Evolutionary conservation across 345 rosid species (phyloP).

Genomic region (Gossypium longicalyx): DNA sequence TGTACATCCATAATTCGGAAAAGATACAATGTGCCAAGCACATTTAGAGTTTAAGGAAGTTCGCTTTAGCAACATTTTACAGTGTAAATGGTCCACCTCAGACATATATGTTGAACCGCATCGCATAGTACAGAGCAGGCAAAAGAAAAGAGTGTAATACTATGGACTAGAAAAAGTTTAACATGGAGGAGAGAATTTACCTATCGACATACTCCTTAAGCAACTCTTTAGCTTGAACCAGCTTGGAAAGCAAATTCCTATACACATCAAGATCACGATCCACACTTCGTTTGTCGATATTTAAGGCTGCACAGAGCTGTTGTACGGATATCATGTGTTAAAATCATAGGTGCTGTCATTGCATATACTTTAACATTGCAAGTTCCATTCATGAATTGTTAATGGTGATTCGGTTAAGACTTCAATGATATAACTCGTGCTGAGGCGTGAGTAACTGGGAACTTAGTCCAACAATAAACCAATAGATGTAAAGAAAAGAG

Average conservation of each 20-base stretch:
- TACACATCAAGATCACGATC: constrained; percentile 97
- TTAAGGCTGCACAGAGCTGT: constrained; percentile 91
- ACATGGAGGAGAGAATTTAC: constrained; percentile 32
- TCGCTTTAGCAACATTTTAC: background rate
- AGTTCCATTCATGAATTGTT: background rate
- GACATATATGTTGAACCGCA: background rate
- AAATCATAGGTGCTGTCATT: background rate
- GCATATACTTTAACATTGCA: background rate
- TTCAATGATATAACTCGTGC: background rate
- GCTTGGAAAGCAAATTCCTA: constrained; percentile 84
- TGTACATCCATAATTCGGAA: background rate
- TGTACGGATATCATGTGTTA: constrained; percentile 7
- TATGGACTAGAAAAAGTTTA: background rate
- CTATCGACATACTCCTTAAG: constrained; percentile 89
- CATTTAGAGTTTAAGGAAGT: background rate
- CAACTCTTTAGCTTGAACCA: constrained; percentile 97
- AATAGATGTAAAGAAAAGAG: background rate
- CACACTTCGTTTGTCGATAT: constrained; percentile 78
- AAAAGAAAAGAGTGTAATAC: background rate
- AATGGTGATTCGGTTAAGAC: background rate
- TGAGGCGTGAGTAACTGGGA: no score
- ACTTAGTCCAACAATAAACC: no score
- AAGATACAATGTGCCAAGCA: background rate
- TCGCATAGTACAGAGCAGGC: background rate
- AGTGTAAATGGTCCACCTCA: background rate